Percentiles rank a stretch among this genome's conserved stretches.
Evolutionary conservation across 1,139 yeast genomes (phyloP).

Genomic region (Blastobotrys capitulatus): DNA sequence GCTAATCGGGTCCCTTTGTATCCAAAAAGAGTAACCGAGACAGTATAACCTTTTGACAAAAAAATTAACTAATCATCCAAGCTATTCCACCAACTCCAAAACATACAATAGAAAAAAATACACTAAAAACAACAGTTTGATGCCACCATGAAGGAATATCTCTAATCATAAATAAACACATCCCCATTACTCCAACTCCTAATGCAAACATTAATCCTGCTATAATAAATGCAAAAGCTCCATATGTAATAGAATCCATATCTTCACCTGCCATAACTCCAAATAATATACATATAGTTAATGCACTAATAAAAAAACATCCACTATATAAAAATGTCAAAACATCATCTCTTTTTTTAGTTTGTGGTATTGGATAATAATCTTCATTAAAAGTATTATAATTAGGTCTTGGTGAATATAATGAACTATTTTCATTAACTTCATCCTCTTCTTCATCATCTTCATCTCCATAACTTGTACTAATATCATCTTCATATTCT

Average conservation of each 20-base stretch:
- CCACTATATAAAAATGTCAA: constrained; percentile 43
- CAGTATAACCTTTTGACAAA: no score
- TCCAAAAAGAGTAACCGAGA: no score
- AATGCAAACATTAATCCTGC: constrained; percentile 36
- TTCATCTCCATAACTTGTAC: constrained; percentile 15
- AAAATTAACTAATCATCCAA: constrained; percentile 21
- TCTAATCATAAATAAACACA: constrained; percentile 39
- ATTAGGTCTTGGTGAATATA: constrained; percentile 23
- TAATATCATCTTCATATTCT: constrained; percentile 17
- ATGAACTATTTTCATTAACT: constrained; percentile 14
- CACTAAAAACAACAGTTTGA: constrained; percentile 35
- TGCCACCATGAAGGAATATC: constrained; percentile 39
- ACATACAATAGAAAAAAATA: constrained; percentile 39
- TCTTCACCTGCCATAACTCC: constrained; percentile 41
- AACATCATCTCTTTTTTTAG: constrained; percentile 41
- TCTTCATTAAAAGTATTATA: constrained; percentile 25
- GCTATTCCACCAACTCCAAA: constrained; percentile 45
- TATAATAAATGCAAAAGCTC: constrained; percentile 25
- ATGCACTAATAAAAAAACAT: constrained; percentile 39
- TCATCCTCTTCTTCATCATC: constrained; percentile 18
- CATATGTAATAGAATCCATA: constrained; percentile 24
- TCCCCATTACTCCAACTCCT: constrained; percentile 34
- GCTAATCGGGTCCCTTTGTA: no score
- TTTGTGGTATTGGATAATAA: constrained; percentile 11
- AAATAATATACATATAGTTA: constrained; percentile 44